phyloP scores from a whole-genome alignment of 805 yeast genomes.

The Suhomyces canberraensis region DNA sequence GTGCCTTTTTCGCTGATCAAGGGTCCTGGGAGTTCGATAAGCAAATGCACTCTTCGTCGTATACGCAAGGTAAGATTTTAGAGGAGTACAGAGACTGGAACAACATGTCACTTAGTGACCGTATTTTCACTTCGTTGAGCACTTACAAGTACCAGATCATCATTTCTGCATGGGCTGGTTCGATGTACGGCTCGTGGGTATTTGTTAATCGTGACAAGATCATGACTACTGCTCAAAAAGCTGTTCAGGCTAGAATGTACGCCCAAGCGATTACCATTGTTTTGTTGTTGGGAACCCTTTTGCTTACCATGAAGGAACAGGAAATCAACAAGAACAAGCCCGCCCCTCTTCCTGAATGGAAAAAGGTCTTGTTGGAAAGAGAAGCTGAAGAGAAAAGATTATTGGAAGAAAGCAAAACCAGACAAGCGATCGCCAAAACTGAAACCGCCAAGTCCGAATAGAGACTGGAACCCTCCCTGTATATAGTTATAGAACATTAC shows the following conservation, averaged over 20 bases:
- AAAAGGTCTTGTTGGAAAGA: constrained; percentile 15
- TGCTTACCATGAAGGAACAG: constrained; percentile 25
- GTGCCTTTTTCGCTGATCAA: constrained; percentile 43
- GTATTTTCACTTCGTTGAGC: constrained; percentile 24
- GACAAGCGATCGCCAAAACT: neutral
- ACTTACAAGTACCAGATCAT: constrained; percentile 37
- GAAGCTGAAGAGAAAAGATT: constrained; percentile 10
- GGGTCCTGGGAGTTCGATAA: constrained; percentile 44
- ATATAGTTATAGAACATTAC: too few relatives aligned
- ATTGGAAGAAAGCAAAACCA: constrained; percentile 1
- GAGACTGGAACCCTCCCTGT: neutral
- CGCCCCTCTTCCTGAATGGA: constrained; percentile 25
- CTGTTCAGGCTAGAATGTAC: constrained; percentile 30
- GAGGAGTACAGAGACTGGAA: constrained; percentile 38
- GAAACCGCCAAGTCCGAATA: neutral
- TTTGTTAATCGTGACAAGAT: constrained; percentile 26
- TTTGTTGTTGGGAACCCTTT: constrained; percentile 25
- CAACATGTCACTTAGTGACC: constrained; percentile 26
- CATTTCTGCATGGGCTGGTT: constrained; percentile 37
- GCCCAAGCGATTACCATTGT: constrained; percentile 27
- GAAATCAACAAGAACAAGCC: constrained; percentile 20
- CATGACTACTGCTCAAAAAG: constrained; percentile 24
- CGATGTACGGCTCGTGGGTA: constrained; percentile 30
- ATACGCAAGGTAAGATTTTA: constrained; percentile 24
- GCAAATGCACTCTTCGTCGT: constrained; percentile 30